Evolutionary conservation across 2,329 filamentous ascomycete genomes (phyloP).

Genomic region (Phyllosticta citribraziliensis): DNA sequence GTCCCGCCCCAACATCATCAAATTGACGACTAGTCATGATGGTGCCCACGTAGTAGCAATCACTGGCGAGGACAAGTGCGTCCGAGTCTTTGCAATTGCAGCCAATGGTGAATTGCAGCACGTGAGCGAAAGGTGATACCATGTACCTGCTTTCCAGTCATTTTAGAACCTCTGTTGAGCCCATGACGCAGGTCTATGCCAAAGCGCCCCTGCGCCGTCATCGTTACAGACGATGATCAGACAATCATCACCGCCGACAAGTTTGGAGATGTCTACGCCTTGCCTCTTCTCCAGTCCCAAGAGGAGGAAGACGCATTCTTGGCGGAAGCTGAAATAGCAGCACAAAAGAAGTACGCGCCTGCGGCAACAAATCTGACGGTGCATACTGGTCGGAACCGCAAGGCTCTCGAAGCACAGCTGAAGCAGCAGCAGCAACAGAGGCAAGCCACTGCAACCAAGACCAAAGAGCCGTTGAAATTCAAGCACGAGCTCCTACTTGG

Average conservation of each 20-base stretch:
- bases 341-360: slow-evolving; percentile 35
- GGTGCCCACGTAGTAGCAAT: slow-evolving; percentile 64
- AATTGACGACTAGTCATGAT: slow-evolving; percentile 54
- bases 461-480: slow-evolving; percentile 47
- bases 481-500: slow-evolving; percentile 73
- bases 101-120: slow-evolving; percentile 52
- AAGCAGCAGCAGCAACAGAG: slow-evolving; percentile 28
- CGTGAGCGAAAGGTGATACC: slow-evolving; percentile 58
- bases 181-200: slow-evolving; percentile 61
- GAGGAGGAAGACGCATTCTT: slow-evolving; percentile 19
- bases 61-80: slow-evolving; percentile 82
- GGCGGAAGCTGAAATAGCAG: slow-evolving; percentile 8
- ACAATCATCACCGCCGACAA: slow-evolving; percentile 84
- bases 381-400: slow-evolving; percentile 51
- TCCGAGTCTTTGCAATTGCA: slow-evolving; percentile 70
- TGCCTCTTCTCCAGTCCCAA: slow-evolving; percentile 56
- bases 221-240: slow-evolving; percentile 56
- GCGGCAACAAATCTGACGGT: slow-evolving; percentile 50
- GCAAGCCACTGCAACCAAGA: slow-evolving; percentile 30
- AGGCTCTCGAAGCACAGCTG: slow-evolving; percentile 47
- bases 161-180: background rate
- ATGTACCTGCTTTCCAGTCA: background rate
- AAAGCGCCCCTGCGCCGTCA: slow-evolving; percentile 73
- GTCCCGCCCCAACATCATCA: slow-evolving; percentile 50
- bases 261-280: slow-evolving; percentile 88